A percentile compares a stretch with the other conserved stretches of the same genome.
Conservation (phyloP, 768 basidiomycete genomes). For the Inosperma sp. region DNA sequence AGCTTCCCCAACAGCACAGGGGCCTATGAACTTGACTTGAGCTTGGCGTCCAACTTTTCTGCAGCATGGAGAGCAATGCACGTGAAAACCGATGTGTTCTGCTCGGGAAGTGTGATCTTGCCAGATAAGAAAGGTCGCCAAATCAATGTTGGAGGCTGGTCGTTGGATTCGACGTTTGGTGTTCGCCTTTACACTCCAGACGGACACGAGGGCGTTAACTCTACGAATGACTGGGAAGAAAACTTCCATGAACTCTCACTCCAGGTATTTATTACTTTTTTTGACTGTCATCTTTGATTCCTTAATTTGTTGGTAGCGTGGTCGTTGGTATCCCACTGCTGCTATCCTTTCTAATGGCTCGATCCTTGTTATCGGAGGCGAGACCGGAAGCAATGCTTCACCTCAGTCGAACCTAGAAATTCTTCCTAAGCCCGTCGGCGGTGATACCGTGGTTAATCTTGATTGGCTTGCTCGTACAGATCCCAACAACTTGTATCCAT, state of each 20-base stretch:
- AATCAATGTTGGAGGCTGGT: constrained; percentile 70
- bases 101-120: constrained; percentile 66
- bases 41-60: constrained; percentile 43
- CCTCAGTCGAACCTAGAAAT: constrained; percentile 69
- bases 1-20: constrained; percentile 64
- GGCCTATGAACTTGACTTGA: constrained; percentile 73
- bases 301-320: constrained; percentile 35
- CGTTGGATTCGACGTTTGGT: constrained; percentile 65
- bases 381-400: constrained; percentile 62
- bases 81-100: constrained; percentile 74
- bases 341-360: constrained; percentile 70
- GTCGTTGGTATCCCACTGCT: constrained; percentile 71
- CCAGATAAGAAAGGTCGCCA: constrained; percentile 69
- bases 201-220: constrained; percentile 61
- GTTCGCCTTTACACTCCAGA: constrained; percentile 70
- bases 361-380: constrained; percentile 70
- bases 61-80: constrained; percentile 76
- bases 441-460: constrained; percentile 54
- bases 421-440: constrained; percentile 62
- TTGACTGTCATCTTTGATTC: background rate
- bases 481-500: constrained; percentile 79
- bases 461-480: constrained; percentile 70
- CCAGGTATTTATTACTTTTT: constrained; percentile 40
- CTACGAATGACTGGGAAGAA: constrained; percentile 80
- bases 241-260: constrained; percentile 51